Percentiles rank a stretch among this genome's conserved stretches.
These are phyloP conservation scores for Pseudovirgaria hyperparasitica DNA, from an alignment of 2,329 filamentous ascomycete species.

Conservation along the genomic window DNA sequence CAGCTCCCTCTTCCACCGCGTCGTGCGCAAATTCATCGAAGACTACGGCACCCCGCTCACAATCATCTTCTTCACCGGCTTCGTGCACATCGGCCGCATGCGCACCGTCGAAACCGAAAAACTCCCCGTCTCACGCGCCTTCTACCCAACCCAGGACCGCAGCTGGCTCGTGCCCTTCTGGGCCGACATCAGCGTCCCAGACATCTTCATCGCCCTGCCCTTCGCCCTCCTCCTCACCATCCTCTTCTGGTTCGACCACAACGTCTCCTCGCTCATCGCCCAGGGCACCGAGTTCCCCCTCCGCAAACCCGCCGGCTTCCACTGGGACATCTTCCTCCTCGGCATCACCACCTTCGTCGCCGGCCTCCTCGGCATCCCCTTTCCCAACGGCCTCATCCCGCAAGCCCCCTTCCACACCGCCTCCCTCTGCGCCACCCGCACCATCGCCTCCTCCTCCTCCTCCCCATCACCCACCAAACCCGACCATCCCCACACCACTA, in stretches of 20 bases:
- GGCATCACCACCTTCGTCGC: conserved; percentile 43
- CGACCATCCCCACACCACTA: conserved; percentile 26
- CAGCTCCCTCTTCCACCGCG: conserved; percentile 60
- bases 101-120: conserved; percentile 52
- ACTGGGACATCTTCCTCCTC: conserved; percentile 48
- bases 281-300: conserved; percentile 44
- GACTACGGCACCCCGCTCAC: conserved; percentile 67
- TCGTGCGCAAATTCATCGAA: conserved; percentile 69
- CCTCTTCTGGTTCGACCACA: conserved; percentile 83
- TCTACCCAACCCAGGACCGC: conserved; percentile 62
- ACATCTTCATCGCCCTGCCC: conserved; percentile 75
- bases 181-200: conserved; percentile 56
- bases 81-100: conserved; percentile 80
- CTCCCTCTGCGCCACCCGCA: conserved; percentile 31
- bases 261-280: conserved; percentile 45
- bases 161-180: conserved; percentile 73
- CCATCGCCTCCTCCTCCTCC: conserved; percentile 18
- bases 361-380: conserved; percentile 43
- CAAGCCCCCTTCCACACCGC: conserved; percentile 49
- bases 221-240: conserved; percentile 75
- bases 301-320: conserved; percentile 46
- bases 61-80: conserved; percentile 74
- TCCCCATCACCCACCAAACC: conserved; percentile 29
- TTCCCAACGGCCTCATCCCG: conserved; percentile 47
- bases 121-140: conserved; percentile 64